Base-by-base conservation (phyloP, 176 grass and related monocot species). In the Oryza nivara region DNA sequence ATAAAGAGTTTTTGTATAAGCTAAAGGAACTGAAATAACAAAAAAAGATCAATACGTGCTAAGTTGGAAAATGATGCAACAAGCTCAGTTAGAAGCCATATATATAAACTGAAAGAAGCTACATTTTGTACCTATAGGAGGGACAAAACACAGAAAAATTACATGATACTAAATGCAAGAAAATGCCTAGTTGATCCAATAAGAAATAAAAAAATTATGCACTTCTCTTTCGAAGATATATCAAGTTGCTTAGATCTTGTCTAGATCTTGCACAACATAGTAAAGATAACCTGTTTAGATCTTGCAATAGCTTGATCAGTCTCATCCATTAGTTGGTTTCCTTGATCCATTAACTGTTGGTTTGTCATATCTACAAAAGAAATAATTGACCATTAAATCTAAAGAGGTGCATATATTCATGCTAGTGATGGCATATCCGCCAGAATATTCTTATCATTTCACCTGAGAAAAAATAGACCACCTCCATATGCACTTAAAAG, bases 221-320 rank as follows among this genome's bases (percentile, higher is more conserved):
- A 65, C n/a, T 70, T 73, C 28, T 20, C 11, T 48, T 73, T 64
- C 80, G 1, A 74, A 48, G 40, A 35, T 30, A 49, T 44, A 73
- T 22, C 23, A 65, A 74, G 25, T 28, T 4, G 2, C 16, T 74
- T 43, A 11, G 34, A 83, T 23, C 58, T 63, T 4, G 2, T 6
- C 47, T 43, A 11, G 32, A 83, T 23, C 20, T 63, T 20, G 67
- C 32, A 84, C 47, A 15, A 15, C 61, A 84, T 12, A 4, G 74
- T 38, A 80, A 89, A 74, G 77, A 32, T 51, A 60, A 85, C 83
- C 83, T 85, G 83, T 80, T 80, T 95, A 89, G 95, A 91, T 77
- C 96, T 67, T 85, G 94, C 96, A 65, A 98, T 95, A 79, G 96
- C 87, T 71, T 95, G 93, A 85, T 98, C 96, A 14, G 96, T 98